Evolutionary conservation across 2,329 filamentous ascomycete genomes (phyloP).

Genomic region (Cadophora sp.): DNA sequence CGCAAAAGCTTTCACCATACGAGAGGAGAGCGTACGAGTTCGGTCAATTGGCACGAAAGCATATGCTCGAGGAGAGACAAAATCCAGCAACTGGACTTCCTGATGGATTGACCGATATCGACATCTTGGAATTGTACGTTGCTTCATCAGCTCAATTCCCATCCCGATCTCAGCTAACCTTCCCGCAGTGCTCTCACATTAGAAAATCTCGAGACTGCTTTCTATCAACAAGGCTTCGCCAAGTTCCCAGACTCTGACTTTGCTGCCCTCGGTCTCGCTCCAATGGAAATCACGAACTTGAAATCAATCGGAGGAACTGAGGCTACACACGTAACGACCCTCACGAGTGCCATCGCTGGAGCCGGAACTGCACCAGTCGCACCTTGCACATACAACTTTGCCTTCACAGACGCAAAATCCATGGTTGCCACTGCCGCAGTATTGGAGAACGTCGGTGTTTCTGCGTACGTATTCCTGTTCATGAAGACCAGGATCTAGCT

Average conservation of each 20-base stretch:
- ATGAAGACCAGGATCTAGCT: conserved; percentile 3
- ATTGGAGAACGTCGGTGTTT: conserved; percentile 76
- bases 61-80: conserved; percentile 36
- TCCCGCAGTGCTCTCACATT: conserved; percentile 68
- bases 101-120: conserved; percentile 54
- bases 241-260: conserved; percentile 72
- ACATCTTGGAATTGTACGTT: conserved; percentile 61
- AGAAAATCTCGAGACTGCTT: conserved; percentile 76
- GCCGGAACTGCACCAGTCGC: conserved; percentile 70
- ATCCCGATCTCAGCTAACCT: conserved; percentile 13
- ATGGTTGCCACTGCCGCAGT: conserved; percentile 75
- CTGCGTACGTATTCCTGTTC: conserved; percentile 58
- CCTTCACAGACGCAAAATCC: conserved; percentile 66
- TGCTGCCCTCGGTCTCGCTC: conserved; percentile 63
- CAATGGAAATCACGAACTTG: conserved; percentile 63
- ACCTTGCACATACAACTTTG: conserved; percentile 75
- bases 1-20: conserved; percentile 39
- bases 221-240: conserved; percentile 75
- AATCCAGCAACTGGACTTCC: conserved; percentile 44
- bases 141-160: not conserved
- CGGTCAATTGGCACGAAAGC: conserved; percentile 29
- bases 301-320: conserved; percentile 69
- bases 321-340: conserved; percentile 64
- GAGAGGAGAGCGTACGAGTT: conserved; percentile 39
- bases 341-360: conserved; percentile 66